Evolutionary conservation across 805 yeast species (phyloP), one percentile per base, ranked within the genome.

Genomic region (Pichia pseudocactophila): DNA sequence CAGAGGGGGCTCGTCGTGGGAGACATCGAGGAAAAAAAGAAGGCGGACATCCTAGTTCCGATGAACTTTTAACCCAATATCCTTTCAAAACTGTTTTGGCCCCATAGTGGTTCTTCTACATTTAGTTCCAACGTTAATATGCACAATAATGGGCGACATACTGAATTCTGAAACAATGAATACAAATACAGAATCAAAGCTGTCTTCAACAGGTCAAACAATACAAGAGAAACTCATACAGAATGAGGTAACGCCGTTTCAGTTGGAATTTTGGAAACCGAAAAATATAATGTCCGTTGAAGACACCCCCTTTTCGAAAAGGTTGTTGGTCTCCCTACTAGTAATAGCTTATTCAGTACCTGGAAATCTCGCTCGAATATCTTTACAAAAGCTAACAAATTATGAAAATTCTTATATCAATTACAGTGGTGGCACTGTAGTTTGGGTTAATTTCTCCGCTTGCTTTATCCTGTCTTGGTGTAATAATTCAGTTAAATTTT

Each of bases 401-500:
- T 51, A 52, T 33, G 36, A 37, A 12, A 39, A 45, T 20, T 37
- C 53, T 2, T 52, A 48, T 25, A 44, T 52, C 2, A 46, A 52
- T 30, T 50, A 48, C 26, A 30, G 25, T 4, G 47, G 41, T 10
- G 54, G 53, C 0, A 49, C 56, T 11, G 76, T 82, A 4, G 56
- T 85, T 1, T 87, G 95, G 95, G 76, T 86, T 11, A 87, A 87
- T 54, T 78, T 81, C 44, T 62, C 76, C 1, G 80, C 94, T 0
- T 86, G 90, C 54, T 51, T 81, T 12, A 60, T 83, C 1, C 80
- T 86, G 80, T 88, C 92, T 0, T 41, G 46, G 37, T 41, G 43
- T 28, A 52, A 50, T 26, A 37, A 52, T 28, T 32, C 47, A 3
- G 37, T 41, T 8, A 12, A 18, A 5, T 45, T 51, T 32, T 52